Evolutionary conservation across 108 stramenopile species (phyloP), one percentile per base, ranked within the genome.

Genomic region (Cyclotella sp.): DNA sequence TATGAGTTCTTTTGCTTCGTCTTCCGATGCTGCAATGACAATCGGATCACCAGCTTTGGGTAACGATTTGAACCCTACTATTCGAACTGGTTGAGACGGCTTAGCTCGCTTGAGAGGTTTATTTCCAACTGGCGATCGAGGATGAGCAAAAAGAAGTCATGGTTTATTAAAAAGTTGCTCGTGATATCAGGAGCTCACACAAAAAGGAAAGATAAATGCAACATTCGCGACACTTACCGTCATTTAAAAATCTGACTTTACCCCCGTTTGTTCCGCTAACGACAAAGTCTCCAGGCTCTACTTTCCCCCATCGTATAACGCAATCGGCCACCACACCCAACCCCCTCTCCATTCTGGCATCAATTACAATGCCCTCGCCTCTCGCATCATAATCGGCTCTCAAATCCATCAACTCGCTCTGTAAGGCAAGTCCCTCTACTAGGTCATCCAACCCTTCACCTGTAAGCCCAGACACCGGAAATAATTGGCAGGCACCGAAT

Each of bases 381-480:
- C 81, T 83, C 9, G 96, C 87, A n/a, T 85, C 75, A 27, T 93
- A 67, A 27, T 89, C 86, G 30, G 97, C 96, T 15, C 93, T 76
- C 24, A 94, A 71, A 77, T 95, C 86, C 84, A 99, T 95, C 9
- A 94, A 65, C 65, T 94, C 93, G 59, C 87, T 89, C 54, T 94
- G 93, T 14, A 94, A 72, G 0, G 85, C 84, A 62, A 94, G 69
- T 12, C 91, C 91, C 81, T 92, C 94, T 47, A 95, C 89, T 27
- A 95, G 70, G 67, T 98, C 95, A 55, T 96, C 96, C 18, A 99
- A 27, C 12, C 98, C 99, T 55, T 89, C 85, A 1, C 97, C 93
- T 10, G 96, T 94, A 52, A 92, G 65, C 21, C 93, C 97, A 11
- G 93, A 91, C 0, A 98, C 89, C 0, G 91, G 93, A 58, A 96